Evolutionary conservation across 2,329 filamentous ascomycete genomes (phyloP).

Genomic region (Penicillium sp.): DNA sequence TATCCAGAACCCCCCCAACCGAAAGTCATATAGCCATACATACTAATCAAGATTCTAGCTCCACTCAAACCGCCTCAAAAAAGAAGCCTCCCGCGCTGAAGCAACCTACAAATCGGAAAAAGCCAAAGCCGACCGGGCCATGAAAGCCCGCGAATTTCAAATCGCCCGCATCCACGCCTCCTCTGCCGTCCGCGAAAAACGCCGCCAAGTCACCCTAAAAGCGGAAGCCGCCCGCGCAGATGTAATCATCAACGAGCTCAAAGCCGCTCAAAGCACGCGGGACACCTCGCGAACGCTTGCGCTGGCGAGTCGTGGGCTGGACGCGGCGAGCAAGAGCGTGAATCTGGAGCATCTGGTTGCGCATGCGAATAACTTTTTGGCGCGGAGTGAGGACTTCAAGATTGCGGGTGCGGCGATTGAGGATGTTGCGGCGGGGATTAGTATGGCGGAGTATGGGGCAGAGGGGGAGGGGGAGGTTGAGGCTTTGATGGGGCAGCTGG

Average conservation of each 20-base stretch:
- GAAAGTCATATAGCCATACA: background rate
- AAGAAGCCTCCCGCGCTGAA: conserved; percentile 50
- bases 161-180: conserved; percentile 52
- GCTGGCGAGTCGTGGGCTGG: conserved; percentile 47
- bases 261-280: conserved; percentile 50
- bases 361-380: conserved; percentile 47
- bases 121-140: conserved; percentile 50
- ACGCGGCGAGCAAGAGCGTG: conserved; percentile 48
- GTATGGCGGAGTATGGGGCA: conserved; percentile 48
- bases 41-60: conserved; percentile 32
- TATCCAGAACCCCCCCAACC: too few species aligned
- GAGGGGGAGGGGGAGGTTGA: conserved; percentile 47
- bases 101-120: conserved; percentile 50
- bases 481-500: conserved; percentile 47
- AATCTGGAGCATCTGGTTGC: conserved; percentile 47
- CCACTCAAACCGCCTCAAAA: conserved; percentile 51
- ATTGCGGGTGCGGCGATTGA: conserved; percentile 45
- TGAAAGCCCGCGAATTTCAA: conserved; percentile 51
- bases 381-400: conserved; percentile 46
- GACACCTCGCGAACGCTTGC: conserved; percentile 49
- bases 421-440: conserved; percentile 44
- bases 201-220: conserved; percentile 48
- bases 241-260: conserved; percentile 52
- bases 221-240: conserved; percentile 50
- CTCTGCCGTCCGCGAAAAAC: conserved; percentile 49